Base-by-base conservation (phyloP, 2,329 filamentous ascomycete species). In the Nannizzia gypsea region DNA sequence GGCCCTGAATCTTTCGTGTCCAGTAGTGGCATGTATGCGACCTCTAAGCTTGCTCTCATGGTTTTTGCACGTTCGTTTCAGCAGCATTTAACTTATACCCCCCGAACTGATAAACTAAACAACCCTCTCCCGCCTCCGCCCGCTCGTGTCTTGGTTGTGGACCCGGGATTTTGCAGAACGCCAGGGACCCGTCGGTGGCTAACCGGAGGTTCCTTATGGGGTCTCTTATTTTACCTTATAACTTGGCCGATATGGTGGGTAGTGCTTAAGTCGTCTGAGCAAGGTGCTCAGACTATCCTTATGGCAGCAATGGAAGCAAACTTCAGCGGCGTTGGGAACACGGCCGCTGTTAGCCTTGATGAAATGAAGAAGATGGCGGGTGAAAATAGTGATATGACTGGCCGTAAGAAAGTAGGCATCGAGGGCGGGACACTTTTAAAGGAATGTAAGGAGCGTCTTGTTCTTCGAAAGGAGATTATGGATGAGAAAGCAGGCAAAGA, bases 51-150 rank as follows among this genome's bases (percentile, higher is more conserved):
- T 28, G 90, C 93, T 0, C 78, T 96, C 52, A 95, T 92, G 80
- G 84, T 88, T 15, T 97, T 99, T 70, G 91, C 89, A 0, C 82
- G 87, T 56, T 88, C 92, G 6, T 96, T 92, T 71, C 92, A 97
- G 74, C 93, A 95, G 71, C 92, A 96, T 71, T 79, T 99, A 54
- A 63, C 78, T 24, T 22, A 46, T 34, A 58, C 56, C 36, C 36
- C 56, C 4, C 59, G 22, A 15, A 28, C 61, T 5, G 55, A 59
- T 26, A 62, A 60, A 3, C 55, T 56, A 57, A 40, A 50, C 6
- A 26, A 36, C 8, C 56, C 56, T 31, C 56, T 46, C 9, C 57
- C 88, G 55, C 90, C 90, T 0, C 87, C 86, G 77, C 96, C 90
- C 66, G 81, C 90, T 2, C 83, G 89, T 36, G 90, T 96, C 52